Percentiles rank a stretch among this genome's conserved stretches.
phyloP scores from a whole-genome alignment of 495 filamentous ascomycete genomes.

The Ascodesmis nigricans region DNA sequence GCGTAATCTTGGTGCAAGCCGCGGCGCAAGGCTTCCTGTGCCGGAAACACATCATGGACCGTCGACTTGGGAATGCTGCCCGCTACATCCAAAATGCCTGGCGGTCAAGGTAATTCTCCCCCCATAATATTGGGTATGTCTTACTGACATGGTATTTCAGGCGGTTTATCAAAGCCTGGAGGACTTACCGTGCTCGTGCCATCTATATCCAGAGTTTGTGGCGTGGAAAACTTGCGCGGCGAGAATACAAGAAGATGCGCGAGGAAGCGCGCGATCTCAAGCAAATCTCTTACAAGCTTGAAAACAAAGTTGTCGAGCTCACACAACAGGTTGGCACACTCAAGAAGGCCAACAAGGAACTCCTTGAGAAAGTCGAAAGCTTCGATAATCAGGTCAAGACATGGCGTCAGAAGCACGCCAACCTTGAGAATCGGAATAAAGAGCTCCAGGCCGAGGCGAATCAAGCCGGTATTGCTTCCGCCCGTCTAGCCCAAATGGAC shows the following conservation, averaged over 20 bases:
- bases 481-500: slow-evolving; percentile 69
- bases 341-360: slow-evolving; percentile 76
- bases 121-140: not conserved
- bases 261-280: slow-evolving; percentile 95
- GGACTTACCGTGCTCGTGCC: slow-evolving; percentile 69
- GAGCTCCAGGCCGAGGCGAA: slow-evolving; percentile 93
- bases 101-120: slow-evolving; percentile 33
- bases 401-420: slow-evolving; percentile 76
- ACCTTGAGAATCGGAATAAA: slow-evolving; percentile 72
- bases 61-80: slow-evolving; percentile 79
- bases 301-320: slow-evolving; percentile 97
- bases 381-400: slow-evolving; percentile 91
- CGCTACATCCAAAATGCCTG: slow-evolving; percentile 75
- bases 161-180: slow-evolving; percentile 56
- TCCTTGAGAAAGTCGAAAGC: slow-evolving; percentile 76
- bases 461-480: slow-evolving; percentile 85
- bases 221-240: slow-evolving; percentile 65
- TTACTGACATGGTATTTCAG: slow-evolving; percentile 20
- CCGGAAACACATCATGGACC: slow-evolving; percentile 75
- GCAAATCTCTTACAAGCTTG: slow-evolving; percentile 95
- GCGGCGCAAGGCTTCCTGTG: slow-evolving; percentile 74
- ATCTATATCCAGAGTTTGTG: slow-evolving; percentile 83
- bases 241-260: slow-evolving; percentile 65
- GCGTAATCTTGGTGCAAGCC: slow-evolving; percentile 70
- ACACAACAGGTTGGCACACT: slow-evolving; percentile 82